Evolutionary conservation across 768 basidiomycete species (phyloP).

Genomic region (Omphalotus guepiniiformis): DNA sequence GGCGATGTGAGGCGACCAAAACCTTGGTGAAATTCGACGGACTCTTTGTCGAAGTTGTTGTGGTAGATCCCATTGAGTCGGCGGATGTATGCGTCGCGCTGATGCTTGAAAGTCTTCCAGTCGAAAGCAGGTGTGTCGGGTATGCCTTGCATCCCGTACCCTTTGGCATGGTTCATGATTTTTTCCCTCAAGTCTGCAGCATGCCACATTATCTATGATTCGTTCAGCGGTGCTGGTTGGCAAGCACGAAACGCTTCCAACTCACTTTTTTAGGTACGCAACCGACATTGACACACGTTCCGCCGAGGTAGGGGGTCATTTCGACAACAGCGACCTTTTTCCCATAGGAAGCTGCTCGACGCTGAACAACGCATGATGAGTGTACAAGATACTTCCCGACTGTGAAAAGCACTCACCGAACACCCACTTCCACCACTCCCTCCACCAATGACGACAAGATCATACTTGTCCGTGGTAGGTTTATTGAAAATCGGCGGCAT

Average conservation of each 20-base stretch:
- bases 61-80: constrained; percentile 90
- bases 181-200: constrained; percentile 88
- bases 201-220: constrained; percentile 95
- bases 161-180: constrained; percentile 66
- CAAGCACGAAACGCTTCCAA: neutral
- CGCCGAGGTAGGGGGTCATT: constrained; percentile 68
- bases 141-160: constrained; percentile 67
- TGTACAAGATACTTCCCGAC: neutral
- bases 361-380: constrained; percentile 38
- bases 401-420: constrained; percentile 49
- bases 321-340: constrained; percentile 93
- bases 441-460: constrained; percentile 86
- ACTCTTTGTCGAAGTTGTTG: constrained; percentile 80
- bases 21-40: constrained; percentile 84
- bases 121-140: constrained; percentile 58
- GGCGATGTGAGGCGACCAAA: constrained; percentile 67
- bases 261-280: constrained; percentile 95
- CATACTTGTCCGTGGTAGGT: constrained; percentile 65
- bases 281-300: constrained; percentile 97
- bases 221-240: neutral
- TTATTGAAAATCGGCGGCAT: constrained; percentile 71
- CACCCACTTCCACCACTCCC: constrained; percentile 92
- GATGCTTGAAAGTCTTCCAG: constrained; percentile 89
- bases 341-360: constrained; percentile 88
- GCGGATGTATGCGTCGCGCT: constrained; percentile 93